These are phyloP conservation scores for Dimargaris verticillata DNA, from an alignment of 192 early-diverging fungal genomes.

Conservation along the genomic window DNA sequence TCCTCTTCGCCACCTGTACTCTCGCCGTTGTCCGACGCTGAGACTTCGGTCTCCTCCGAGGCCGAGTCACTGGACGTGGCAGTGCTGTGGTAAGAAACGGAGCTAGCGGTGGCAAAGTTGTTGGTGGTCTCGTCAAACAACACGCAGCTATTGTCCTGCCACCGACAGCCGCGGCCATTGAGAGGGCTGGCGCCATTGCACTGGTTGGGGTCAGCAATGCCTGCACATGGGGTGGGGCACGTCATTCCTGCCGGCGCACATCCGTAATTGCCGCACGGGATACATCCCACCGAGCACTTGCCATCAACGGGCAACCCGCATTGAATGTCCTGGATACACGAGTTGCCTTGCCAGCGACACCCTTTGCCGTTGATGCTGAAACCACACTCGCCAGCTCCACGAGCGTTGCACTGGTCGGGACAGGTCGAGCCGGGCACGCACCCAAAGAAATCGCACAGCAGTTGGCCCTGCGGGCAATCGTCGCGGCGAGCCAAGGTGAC, in stretches of 20 bases:
- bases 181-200: constrained; percentile 15
- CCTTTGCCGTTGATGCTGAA: constrained; percentile 22
- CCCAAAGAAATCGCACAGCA: constrained; percentile 18
- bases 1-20: background rate
- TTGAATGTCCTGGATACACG: constrained; percentile 18
- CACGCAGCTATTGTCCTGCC: constrained; percentile 15
- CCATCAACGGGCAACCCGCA: constrained; percentile 14
- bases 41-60: background rate
- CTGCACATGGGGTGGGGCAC: constrained; percentile 17
- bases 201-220: background rate
- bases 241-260: constrained; percentile 17
- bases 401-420: constrained; percentile 13
- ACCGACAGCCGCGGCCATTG: constrained; percentile 18
- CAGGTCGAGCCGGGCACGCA: constrained; percentile 18
- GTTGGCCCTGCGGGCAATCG: constrained; percentile 16
- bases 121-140: constrained; percentile 15
- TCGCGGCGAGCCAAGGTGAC: background rate
- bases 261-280: constrained; percentile 17
- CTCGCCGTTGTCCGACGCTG: background rate
- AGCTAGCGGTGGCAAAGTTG: background rate
- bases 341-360: constrained; percentile 17
- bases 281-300: constrained; percentile 16
- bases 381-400: constrained; percentile 10
- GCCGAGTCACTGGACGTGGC: background rate
- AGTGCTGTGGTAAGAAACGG: background rate